Conservation (phyloP, 2,329 filamentous ascomycete genomes). For the Ophiocordyceps camponoti-floridani region DNA sequence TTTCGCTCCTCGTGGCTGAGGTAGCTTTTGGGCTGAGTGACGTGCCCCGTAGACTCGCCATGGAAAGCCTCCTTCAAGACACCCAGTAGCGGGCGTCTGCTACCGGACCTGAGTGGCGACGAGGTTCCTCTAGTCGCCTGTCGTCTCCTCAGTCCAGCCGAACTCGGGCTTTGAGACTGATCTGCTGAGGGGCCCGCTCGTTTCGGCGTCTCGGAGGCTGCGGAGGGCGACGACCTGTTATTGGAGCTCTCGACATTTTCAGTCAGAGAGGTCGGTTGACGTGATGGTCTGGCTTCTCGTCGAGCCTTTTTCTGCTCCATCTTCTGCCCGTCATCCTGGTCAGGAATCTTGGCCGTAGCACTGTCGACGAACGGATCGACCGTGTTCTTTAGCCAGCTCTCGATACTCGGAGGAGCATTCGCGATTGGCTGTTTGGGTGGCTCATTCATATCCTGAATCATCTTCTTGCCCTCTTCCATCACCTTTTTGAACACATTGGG, state of each 20-base stretch:
- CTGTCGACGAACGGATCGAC: constrained; percentile 42
- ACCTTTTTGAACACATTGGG: constrained; percentile 49
- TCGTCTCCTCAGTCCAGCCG: constrained; percentile 32
- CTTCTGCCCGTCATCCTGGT: not conserved
- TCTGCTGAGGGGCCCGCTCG: constrained; percentile 4
- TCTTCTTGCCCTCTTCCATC: constrained; percentile 45
- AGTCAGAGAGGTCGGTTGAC: constrained; percentile 1
- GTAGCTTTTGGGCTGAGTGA: constrained; percentile 26
- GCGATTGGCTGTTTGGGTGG: constrained; percentile 27
- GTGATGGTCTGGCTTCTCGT: not conserved
- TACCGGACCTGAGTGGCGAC: constrained; percentile 26
- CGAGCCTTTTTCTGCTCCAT: not conserved
- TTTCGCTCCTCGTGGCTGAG: constrained; percentile 26
- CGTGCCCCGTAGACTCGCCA: constrained; percentile 36
- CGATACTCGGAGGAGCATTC: constrained; percentile 45
- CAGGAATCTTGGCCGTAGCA: not conserved
- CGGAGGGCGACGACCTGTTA: not conserved
- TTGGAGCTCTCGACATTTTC: constrained; percentile 3
- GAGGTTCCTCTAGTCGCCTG: constrained; percentile 32
- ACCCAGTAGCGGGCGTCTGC: constrained; percentile 36
- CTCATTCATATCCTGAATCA: constrained; percentile 42
- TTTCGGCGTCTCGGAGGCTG: constrained; percentile 5
- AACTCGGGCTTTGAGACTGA: constrained; percentile 13
- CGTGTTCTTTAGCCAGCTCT: constrained; percentile 45
- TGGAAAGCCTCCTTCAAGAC: constrained; percentile 43